A percentile compares a stretch with the other conserved stretches of the same genome.
Conservation (phyloP, 345 rosid species). For the Aquilaria malaccensis region DNA sequence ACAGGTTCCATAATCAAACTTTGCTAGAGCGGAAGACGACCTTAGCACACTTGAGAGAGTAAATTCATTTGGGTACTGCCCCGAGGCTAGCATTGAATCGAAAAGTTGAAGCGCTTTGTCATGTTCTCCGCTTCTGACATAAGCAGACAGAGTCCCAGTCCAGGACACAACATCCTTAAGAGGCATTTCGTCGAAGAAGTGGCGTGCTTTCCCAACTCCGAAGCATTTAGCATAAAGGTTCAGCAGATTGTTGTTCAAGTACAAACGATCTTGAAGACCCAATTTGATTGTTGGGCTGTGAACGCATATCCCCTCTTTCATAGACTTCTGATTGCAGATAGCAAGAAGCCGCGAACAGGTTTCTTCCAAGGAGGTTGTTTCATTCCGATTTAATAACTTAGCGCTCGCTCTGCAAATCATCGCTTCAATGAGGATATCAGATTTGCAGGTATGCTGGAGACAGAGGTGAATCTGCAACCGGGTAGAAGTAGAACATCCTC, state of each 20-base stretch:
- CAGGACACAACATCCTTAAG: slow-evolving; percentile 54
- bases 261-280: slow-evolving; percentile 33
- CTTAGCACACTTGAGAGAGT: slow-evolving; percentile 52
- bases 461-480: no score
- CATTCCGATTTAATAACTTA: slow-evolving; percentile 17
- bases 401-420: slow-evolving; percentile 27
- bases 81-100: slow-evolving; percentile 34
- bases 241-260: slow-evolving; percentile 53
- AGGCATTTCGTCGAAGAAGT: slow-evolving; percentile 72
- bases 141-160: slow-evolving; percentile 52
- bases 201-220: slow-evolving; percentile 31
- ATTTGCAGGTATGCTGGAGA: no score
- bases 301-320: slow-evolving; percentile 39
- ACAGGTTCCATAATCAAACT: slow-evolving; percentile 30
- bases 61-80: slow-evolving; percentile 44
- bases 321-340: slow-evolving; percentile 41
- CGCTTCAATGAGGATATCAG: not conserved
- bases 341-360: slow-evolving; percentile 34
- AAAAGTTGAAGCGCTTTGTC: slow-evolving; percentile 35
- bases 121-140: slow-evolving; percentile 30
- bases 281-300: slow-evolving; percentile 51
- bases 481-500: no score
- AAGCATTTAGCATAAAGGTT: slow-evolving; percentile 40
- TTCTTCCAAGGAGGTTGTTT: slow-evolving; percentile 28
- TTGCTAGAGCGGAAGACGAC: slow-evolving; percentile 43